A percentile compares a stretch with the other conserved stretches of the same genome.
phyloP scores from a whole-genome alignment of 2,329 filamentous ascomycete species.

The Neocucurbitaria cava region DNA sequence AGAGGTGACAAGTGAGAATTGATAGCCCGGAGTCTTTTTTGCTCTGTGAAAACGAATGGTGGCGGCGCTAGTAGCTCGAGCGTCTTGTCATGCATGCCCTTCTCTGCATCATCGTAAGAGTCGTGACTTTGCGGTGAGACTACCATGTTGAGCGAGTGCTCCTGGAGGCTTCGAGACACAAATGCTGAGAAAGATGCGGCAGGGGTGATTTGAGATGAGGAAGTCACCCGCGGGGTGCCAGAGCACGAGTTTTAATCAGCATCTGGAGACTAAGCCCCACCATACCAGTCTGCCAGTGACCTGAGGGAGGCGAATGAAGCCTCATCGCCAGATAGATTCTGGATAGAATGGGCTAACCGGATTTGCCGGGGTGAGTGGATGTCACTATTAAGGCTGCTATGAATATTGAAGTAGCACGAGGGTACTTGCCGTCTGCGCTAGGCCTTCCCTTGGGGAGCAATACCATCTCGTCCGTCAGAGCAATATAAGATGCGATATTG shows the following conservation, averaged over 20 bases:
- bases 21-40: slow-evolving; percentile 14
- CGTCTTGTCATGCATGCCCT: slow-evolving; percentile 39
- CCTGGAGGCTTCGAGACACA: slow-evolving; percentile 21
- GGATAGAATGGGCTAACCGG: slow-evolving; percentile 17
- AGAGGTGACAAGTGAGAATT: slow-evolving; percentile 22
- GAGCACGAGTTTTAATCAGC: slow-evolving; percentile 36
- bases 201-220: slow-evolving; percentile 30
- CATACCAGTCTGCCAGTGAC: slow-evolving; percentile 21
- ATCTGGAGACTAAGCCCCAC: slow-evolving; percentile 30
- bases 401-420: slow-evolving; percentile 25
- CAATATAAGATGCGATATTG: slow-evolving; percentile 32
- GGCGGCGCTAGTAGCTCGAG: slow-evolving; percentile 30
- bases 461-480: slow-evolving; percentile 23
- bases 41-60: slow-evolving; percentile 36
- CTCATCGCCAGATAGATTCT: slow-evolving; percentile 24
- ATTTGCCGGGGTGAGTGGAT: slow-evolving; percentile 25
- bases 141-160: slow-evolving; percentile 27
- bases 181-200: slow-evolving; percentile 19
- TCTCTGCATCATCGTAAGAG: slow-evolving; percentile 43
- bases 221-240: slow-evolving; percentile 25
- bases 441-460: slow-evolving; percentile 20
- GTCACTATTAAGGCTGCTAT: slow-evolving; percentile 18
- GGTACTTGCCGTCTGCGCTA: slow-evolving; percentile 33
- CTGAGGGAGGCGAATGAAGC: slow-evolving; percentile 15
- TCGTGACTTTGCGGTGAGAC: slow-evolving; percentile 25